phyloP scores from a whole-genome alignment of 345 rosid genomes.

The Trapa incisa region DNA sequence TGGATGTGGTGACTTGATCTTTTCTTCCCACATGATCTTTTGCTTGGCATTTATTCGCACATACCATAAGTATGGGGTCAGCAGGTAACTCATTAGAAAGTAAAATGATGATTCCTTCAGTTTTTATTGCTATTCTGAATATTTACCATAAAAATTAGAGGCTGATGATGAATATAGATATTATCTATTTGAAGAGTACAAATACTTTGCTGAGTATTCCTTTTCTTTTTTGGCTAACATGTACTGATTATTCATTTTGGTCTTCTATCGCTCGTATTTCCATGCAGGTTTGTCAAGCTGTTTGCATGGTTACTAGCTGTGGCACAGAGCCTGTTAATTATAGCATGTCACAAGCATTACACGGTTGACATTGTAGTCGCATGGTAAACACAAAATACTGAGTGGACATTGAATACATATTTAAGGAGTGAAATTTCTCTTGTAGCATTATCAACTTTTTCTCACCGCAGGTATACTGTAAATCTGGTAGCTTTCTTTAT shows the following conservation, averaged over 20 bases:
- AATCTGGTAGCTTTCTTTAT: constrained; percentile 49
- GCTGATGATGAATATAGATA: background rate
- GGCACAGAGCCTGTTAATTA: constrained; percentile 61
- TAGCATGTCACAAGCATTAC: constrained; percentile 85
- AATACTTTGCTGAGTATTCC: background rate
- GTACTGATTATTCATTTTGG: background rate
- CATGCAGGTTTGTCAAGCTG: constrained; percentile 51
- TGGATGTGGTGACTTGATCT: constrained; percentile 86
- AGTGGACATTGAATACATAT: background rate
- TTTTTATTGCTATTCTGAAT: background rate
- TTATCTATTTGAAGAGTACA: background rate
- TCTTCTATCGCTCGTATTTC: background rate
- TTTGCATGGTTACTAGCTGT: constrained; percentile 63
- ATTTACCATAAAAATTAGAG: background rate
- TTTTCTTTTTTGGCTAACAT: too few relatives aligned
- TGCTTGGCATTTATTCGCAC: constrained; percentile 61
- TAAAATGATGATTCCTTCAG: background rate
- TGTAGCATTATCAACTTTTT: background rate
- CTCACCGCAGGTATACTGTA: constrained; percentile 63
- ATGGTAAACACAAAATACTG: constrained; percentile 33
- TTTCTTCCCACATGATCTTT: constrained; percentile 89
- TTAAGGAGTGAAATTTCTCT: background rate
- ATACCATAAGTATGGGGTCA: constrained; percentile 55
- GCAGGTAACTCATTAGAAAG: constrained; percentile 28
- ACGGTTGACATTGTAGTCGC: constrained; percentile 78